A percentile compares a stretch with the other conserved stretches of the same genome.
These are phyloP conservation scores for Cymbopogon flexuosus DNA, from an alignment of 202 grass and related monocot genomes.

Conservation along the genomic window DNA sequence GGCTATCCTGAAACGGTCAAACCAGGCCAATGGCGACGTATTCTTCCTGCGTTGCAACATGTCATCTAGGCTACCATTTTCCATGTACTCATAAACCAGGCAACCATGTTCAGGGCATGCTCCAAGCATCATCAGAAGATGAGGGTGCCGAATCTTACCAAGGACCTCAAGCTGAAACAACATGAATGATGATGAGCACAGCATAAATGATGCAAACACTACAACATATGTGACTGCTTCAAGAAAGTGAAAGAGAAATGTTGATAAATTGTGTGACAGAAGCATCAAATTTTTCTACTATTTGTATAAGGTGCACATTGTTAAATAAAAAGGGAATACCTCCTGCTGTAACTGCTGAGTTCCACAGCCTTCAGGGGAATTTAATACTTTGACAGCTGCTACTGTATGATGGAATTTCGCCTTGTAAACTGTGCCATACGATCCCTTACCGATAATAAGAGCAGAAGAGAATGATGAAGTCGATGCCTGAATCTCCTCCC, in stretches of 20 bases:
- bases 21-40: constrained; percentile 53
- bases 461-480: constrained; percentile 64
- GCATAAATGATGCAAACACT: not conserved
- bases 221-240: not conserved
- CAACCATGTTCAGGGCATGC: constrained; percentile 81
- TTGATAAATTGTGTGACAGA: not conserved
- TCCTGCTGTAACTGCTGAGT: constrained; percentile 83
- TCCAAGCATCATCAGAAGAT: constrained; percentile 75
- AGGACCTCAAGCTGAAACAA: constrained; percentile 75
- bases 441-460: constrained; percentile 65
- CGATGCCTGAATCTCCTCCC: constrained; percentile 77
- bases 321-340: constrained; percentile 43
- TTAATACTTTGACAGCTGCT: constrained; percentile 87
- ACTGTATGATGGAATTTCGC: constrained; percentile 67
- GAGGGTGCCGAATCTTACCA: constrained; percentile 69
- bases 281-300: not conserved
- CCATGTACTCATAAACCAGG: constrained; percentile 88
- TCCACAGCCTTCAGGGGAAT: constrained; percentile 63
- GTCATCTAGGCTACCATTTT: constrained; percentile 88
- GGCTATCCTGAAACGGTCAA: constrained; percentile 60
- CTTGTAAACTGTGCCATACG: constrained; percentile 89
- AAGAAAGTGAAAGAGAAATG: not conserved
- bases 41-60: constrained; percentile 52
- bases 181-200: constrained; percentile 11
- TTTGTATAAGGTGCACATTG: not conserved